These are phyloP conservation scores for Lojkania enalia DNA, from an alignment of 2,329 filamentous ascomycete genomes.

Conservation along the genomic window DNA sequence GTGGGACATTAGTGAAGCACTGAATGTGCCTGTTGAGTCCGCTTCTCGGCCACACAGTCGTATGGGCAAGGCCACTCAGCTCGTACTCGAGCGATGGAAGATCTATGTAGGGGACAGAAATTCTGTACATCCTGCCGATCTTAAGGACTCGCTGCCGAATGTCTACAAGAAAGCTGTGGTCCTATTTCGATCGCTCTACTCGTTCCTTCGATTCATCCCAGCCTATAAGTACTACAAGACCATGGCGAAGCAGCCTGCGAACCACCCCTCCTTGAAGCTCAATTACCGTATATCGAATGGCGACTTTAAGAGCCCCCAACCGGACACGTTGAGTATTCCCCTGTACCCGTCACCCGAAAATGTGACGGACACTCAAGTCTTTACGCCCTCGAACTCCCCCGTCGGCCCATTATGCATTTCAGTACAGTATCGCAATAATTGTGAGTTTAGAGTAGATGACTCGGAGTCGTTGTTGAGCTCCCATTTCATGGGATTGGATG, in stretches of 20 bases:
- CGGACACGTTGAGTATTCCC: slow-evolving; percentile 72
- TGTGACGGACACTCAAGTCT: slow-evolving; percentile 74
- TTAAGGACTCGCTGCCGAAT: slow-evolving; percentile 70
- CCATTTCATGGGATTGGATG: slow-evolving; percentile 88
- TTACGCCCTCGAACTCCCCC: slow-evolving; percentile 83
- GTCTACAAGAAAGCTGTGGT: slow-evolving; percentile 98
- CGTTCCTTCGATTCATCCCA: slow-evolving; percentile 79
- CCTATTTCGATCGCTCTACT: slow-evolving; percentile 86
- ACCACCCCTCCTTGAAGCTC: slow-evolving; percentile 67
- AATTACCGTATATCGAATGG: slow-evolving; percentile 77
- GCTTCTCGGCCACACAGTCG: slow-evolving; percentile 53
- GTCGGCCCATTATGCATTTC: slow-evolving; percentile 80
- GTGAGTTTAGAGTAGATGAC: slow-evolving; percentile 88
- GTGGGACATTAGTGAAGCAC: slow-evolving; percentile 86
- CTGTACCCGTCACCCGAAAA: slow-evolving; percentile 59
- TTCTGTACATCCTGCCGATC: slow-evolving; percentile 59
- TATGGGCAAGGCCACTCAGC: slow-evolving; percentile 60
- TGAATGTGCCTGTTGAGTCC: slow-evolving; percentile 64
- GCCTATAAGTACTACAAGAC: slow-evolving; percentile 83
- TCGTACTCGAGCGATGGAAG: slow-evolving; percentile 89
- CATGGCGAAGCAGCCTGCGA: slow-evolving; percentile 68
- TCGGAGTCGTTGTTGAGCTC: slow-evolving; percentile 89
- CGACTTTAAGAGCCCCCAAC: slow-evolving; percentile 54
- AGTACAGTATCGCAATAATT: slow-evolving; percentile 84
- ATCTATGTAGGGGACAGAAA: slow-evolving; percentile 71